Base-by-base conservation (phyloP, 164 flowering plant genomes). In the Berberis thunbergii region DNA sequence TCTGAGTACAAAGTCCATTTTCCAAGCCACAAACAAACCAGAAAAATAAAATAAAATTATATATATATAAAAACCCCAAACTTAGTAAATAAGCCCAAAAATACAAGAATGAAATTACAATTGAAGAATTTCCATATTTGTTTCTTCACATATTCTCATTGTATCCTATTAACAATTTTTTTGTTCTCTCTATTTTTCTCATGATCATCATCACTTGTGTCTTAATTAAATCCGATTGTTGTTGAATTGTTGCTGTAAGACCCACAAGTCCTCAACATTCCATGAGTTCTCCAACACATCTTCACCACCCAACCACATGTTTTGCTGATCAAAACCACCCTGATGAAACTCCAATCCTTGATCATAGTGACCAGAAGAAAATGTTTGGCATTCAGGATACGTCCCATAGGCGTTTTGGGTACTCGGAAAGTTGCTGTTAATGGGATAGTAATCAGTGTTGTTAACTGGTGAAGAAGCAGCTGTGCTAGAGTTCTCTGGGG, bases 231-330 rank as follows among this genome's bases (percentile, higher is more conserved):
- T 26, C 26, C 26, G 26, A 26, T 26, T 26, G 26, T 26, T 64
- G 71, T 61, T 70, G 64, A 77, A 50, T 39, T 84, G 87, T 57
- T 83, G 85, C 61, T 80, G 88, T n/a, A 79, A 62, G 61, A 80
- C 70, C 81, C 76, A 84, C 43, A 77, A 58, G 46, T 85, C 91
- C 11, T 88, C 91, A 6, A 59, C 76, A 60, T 79, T 90, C 92
- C 89, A 90, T 54, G 83, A 67, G 61, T 72, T 77, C 69, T 83
- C 86, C 3, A 77, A 60, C 10, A 64, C 39, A 43, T 72, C 81
- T 60, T 77, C 87, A 53, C 75, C 79, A 58, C 74, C 84, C 55
- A 65, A 67, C 65, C 70, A 67, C 46, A 67, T 54, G 49, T 49
- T 62, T 55, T 56, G 67, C 44, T 72, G 45, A 56, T 11, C 72